phyloP scores from a whole-genome alignment of 257 asterid species.

The Solanum neorickii region DNA sequence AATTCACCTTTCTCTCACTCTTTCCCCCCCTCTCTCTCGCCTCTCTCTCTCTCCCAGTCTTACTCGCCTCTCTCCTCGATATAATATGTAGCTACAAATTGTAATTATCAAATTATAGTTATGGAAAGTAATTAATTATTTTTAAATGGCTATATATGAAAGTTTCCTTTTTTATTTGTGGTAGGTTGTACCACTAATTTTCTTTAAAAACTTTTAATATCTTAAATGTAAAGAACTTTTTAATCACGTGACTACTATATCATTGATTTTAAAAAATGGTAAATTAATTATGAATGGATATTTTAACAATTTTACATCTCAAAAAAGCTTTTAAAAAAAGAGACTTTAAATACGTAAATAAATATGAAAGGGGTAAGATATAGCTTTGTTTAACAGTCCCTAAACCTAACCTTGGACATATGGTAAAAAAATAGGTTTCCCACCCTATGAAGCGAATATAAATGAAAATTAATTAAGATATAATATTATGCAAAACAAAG shows the following conservation, averaged over 20 bases:
- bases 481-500: background rate
- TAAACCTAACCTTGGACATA: background rate
- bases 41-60: too few relatives aligned
- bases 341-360: background rate
- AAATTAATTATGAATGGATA: background rate
- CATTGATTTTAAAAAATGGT: background rate
- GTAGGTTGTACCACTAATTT: background rate
- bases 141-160: too few relatives aligned
- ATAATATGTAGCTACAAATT: too few relatives aligned
- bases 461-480: background rate
- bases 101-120: too few relatives aligned
- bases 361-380: background rate
- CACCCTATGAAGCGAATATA: background rate
- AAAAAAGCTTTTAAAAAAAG: background rate
- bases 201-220: background rate
- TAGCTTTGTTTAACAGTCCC: background rate
- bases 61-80: too few relatives aligned
- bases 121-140: too few relatives aligned
- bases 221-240: background rate
- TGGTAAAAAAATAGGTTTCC: background rate
- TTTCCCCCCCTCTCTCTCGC: too few relatives aligned
- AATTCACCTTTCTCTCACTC: too few relatives aligned
- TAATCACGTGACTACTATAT: background rate
- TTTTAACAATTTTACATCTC: background rate
- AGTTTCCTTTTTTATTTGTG: background rate